A percentile compares a stretch with the other conserved stretches of the same genome.
These are phyloP conservation scores for Neofusicoccum umdonicola DNA, from an alignment of 2,329 filamentous ascomycete genomes.

Conservation along the genomic window DNA sequence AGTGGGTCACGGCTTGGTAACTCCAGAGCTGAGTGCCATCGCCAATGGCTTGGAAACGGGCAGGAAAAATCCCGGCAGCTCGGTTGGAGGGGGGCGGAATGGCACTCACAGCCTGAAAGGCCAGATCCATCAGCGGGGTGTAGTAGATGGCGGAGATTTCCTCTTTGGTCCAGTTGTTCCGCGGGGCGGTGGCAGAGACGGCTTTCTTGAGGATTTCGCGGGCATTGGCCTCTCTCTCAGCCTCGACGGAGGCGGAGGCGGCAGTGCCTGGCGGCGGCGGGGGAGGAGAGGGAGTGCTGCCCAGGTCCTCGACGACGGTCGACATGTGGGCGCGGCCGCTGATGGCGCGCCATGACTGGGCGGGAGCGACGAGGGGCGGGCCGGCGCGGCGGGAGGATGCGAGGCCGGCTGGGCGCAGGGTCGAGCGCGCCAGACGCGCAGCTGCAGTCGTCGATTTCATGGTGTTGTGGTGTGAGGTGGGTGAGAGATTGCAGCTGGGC, in stretches of 20 bases:
- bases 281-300: constrained; percentile 7
- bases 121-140: constrained; percentile 75
- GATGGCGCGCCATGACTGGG: background rate
- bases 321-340: constrained; percentile 14
- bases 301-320: constrained; percentile 12
- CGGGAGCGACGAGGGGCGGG: background rate
- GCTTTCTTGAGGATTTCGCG: constrained; percentile 46
- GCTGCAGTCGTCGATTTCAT: constrained; percentile 1
- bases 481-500: background rate
- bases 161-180: constrained; percentile 76
- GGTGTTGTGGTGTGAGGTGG: background rate
- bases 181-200: constrained; percentile 58
- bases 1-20: background rate
- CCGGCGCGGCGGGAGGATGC: background rate
- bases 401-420: background rate
- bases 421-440: background rate
- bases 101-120: constrained; percentile 65
- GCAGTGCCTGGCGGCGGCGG: background rate
- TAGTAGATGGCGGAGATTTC: constrained; percentile 82
- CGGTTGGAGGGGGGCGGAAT: background rate
- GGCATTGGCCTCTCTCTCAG: constrained; percentile 6
- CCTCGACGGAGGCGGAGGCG: background rate
- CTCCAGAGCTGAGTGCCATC: background rate
- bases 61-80: background rate
- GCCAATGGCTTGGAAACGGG: constrained; percentile 1